These are phyloP conservation scores for Cladophialophora immunda DNA, from an alignment of 2,329 filamentous ascomycete species.

Conservation along the genomic window DNA sequence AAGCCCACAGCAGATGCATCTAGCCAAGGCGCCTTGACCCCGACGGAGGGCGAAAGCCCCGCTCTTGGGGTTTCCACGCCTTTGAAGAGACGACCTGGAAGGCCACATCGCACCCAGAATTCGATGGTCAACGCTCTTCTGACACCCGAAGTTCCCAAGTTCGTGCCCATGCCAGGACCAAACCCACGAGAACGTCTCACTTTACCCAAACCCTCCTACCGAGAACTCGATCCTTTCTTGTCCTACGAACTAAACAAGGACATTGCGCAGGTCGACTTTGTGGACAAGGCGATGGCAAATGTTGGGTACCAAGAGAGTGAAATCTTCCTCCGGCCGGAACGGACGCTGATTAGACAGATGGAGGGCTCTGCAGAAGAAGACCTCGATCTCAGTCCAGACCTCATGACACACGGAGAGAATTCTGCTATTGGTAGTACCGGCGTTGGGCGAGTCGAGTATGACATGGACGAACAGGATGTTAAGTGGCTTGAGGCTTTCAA, in stretches of 20 bases:
- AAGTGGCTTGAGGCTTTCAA: constrained; percentile 94
- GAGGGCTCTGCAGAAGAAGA: constrained; percentile 72
- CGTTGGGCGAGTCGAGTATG: constrained; percentile 91
- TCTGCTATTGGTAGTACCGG: constrained; percentile 58
- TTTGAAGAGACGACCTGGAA: constrained; percentile 68
- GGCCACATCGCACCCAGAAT: constrained; percentile 70
- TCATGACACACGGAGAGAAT: constrained; percentile 69
- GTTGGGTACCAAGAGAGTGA: constrained; percentile 97
- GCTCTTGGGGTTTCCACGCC: constrained; percentile 82
- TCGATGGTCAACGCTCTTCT: constrained; percentile 68
- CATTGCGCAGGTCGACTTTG: constrained; percentile 85
- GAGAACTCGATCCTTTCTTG: constrained; percentile 56
- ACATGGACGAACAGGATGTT: constrained; percentile 99
- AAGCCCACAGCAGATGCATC: constrained; percentile 40
- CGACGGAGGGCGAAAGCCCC: constrained; percentile 75
- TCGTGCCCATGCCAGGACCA: constrained; percentile 57
- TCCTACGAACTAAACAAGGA: constrained; percentile 76
- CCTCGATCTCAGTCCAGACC: constrained; percentile 62
- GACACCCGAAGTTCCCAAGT: constrained; percentile 64
- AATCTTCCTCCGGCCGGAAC: constrained; percentile 80
- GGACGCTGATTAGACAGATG: constrained; percentile 70
- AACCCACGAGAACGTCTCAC: constrained; percentile 60
- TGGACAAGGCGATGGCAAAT: constrained; percentile 95
- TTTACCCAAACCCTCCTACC: constrained; percentile 58
- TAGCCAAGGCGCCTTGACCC: constrained; percentile 37